phyloP scores from a whole-genome alignment of 371 early-diverging fungal genomes.

The Mucor velutinosus region DNA sequence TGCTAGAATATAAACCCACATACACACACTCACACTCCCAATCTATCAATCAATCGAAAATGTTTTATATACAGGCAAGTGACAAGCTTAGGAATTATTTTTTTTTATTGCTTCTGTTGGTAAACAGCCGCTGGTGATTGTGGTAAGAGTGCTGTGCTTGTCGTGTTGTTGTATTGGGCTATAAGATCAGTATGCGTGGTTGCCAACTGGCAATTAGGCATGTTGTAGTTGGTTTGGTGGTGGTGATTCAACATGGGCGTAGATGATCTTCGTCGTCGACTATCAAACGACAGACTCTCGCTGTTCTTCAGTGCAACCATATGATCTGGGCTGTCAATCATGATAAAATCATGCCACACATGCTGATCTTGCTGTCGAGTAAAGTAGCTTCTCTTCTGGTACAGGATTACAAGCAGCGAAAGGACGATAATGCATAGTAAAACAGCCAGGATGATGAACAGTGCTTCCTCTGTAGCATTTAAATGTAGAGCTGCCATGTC shows the following conservation, averaged over 20 bases:
- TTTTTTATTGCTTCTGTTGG: neutral
- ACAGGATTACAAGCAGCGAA: neutral
- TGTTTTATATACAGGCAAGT: neutral
- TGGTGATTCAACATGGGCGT: neutral
- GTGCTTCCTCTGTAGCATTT: neutral
- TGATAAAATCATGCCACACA: constrained; percentile 23
- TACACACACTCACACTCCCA: neutral
- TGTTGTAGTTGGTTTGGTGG: neutral
- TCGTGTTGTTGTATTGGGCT: neutral
- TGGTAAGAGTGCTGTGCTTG: neutral
- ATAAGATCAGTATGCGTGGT: neutral
- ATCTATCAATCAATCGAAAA: neutral
- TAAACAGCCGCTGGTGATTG: constrained; percentile 24
- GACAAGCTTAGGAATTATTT: neutral
- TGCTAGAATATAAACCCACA: neutral
- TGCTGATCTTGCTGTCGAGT: neutral
- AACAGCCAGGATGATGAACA: neutral
- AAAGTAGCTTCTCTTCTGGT: neutral
- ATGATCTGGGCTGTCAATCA: constrained; percentile 29
- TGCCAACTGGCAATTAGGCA: neutral
- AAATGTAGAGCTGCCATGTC: constrained; percentile 5
- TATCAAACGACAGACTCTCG: constrained; percentile 9
- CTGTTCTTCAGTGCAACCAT: constrained; percentile 27
- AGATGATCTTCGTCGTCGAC: neutral
- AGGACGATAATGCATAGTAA: neutral